Percentiles rank a stretch among this genome's conserved stretches.
Evolutionary conservation across 257 asterid genomes (phyloP).

Genomic region (Scutellaria minor): DNA sequence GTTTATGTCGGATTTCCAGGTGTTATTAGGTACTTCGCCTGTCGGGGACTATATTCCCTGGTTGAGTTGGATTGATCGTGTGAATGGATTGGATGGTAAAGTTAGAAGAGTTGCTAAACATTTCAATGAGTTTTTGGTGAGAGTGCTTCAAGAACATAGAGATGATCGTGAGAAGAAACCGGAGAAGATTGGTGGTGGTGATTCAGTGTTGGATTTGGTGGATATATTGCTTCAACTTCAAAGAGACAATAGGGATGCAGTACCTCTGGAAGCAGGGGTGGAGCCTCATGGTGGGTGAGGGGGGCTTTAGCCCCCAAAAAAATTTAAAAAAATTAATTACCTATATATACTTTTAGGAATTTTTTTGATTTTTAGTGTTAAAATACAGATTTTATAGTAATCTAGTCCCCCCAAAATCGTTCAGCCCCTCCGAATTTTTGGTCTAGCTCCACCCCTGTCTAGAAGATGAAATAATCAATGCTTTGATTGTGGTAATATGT

Average conservation of each 20-base stretch:
- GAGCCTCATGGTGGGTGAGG: too few species aligned
- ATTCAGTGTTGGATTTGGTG: conserved; percentile 39
- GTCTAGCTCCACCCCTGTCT: too few species aligned
- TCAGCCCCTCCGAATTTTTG: too few species aligned
- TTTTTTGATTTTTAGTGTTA: too few species aligned
- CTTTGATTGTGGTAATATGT: too few species aligned
- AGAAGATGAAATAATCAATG: too few species aligned
- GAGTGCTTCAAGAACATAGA: conserved; percentile 43
- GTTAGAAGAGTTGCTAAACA: conserved; percentile 38
- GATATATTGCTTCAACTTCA: conserved; percentile 53
- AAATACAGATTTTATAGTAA: too few species aligned
- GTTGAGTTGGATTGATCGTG: conserved; percentile 42
- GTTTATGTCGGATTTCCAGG: not conserved
- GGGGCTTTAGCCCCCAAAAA: too few species aligned
- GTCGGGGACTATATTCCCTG: conserved; percentile 50
- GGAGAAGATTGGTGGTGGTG: not conserved
- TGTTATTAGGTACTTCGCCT: conserved; percentile 31
- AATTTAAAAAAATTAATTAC: too few species aligned
- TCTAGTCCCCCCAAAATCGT: too few species aligned
- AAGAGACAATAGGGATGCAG: conserved; percentile 12
- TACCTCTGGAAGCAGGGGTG: conserved; percentile 28
- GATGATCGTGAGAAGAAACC: not conserved
- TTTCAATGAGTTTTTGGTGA: conserved; percentile 46
- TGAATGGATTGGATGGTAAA: conserved; percentile 42
- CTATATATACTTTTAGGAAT: too few species aligned